Evolutionary conservation across 257 asterid species (phyloP).

Genomic region (Anisodus acutangulus): DNA sequence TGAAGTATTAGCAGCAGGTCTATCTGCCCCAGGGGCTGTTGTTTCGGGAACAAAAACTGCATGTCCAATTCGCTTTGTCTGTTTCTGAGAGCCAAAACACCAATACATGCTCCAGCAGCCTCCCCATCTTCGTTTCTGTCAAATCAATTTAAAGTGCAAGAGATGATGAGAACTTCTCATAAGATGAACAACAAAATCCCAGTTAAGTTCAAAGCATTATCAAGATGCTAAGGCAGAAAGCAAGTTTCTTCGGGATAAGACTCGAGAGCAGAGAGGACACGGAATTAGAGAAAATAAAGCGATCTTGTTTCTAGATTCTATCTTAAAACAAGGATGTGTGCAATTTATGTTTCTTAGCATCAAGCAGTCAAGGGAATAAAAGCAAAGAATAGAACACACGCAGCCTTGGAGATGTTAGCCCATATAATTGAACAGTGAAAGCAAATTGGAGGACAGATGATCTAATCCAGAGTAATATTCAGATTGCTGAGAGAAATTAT

Average conservation of each 20-base stretch:
- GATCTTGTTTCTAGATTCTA: not conserved
- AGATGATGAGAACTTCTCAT: slow-evolving; percentile 1
- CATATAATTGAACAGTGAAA: slow-evolving; percentile 19
- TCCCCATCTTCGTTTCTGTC: slow-evolving; percentile 89
- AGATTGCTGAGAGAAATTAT: not conserved
- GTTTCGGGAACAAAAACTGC: slow-evolving; percentile 75
- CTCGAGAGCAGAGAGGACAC: not conserved
- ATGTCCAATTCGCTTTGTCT: slow-evolving; percentile 67
- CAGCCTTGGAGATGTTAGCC: not conserved
- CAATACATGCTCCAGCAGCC: slow-evolving; percentile 75
- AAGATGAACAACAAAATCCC: not conserved
- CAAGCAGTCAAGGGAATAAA: not conserved
- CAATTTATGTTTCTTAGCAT: not conserved
- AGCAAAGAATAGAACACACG: not conserved
- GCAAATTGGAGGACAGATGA: not conserved
- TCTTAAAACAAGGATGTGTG: not conserved
- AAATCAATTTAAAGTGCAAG: slow-evolving; percentile 13
- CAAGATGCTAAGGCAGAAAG: not conserved
- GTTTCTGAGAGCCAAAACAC: slow-evolving; percentile 79
- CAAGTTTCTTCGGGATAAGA: not conserved
- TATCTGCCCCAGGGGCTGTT: slow-evolving; percentile 46
- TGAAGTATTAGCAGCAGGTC: slow-evolving; percentile 48
- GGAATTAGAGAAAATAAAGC: not conserved
- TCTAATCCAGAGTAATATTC: not conserved
- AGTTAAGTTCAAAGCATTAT: not conserved